Evolutionary conservation across 192 early-diverging fungal genomes (phyloP), one percentile per base, ranked within the genome.

Genomic region (Backusella luteola): DNA sequence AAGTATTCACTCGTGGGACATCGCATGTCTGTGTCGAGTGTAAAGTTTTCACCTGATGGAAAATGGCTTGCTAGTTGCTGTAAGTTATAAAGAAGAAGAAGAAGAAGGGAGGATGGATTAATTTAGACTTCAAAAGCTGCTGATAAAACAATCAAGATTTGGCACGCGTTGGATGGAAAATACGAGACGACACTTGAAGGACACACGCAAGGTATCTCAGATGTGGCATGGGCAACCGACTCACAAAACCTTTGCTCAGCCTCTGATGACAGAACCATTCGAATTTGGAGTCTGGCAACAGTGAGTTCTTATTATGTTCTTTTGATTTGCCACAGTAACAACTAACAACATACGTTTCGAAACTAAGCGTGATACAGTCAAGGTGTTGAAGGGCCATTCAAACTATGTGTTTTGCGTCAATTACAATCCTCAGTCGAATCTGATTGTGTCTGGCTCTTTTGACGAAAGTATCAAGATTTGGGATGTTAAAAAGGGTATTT

Each of bases 21-120:
- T 84, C 94, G 94, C 56, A 97, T 95, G 86, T 93, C 95, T 6
- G 91, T 98, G 0, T 97, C 96, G 0, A 91, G 94, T 67, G 97
- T 98, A 15, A 99, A 99, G 84, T 99, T 97, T 80, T 99, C 97
- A 23, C 98, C 98, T 6, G 96, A 99, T 81, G 98, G 98, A 38
- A 92, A 93, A 81, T 98, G 94, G 96, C 89, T 99, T 34, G 97
- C 97, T 52, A 96, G 94, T 63, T 84, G 90, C 35, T 94, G 94
- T 94, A 89, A 87, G 91, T 84, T 4, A 36, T 39, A 11, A 21
- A 8, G 34, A 9, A 21, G 39, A 39, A 8, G 21, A 35, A 39
- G 21, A 36, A 63, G 36, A 36, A 63, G 42, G 6, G 32, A 44
- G 12, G 19, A 26, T 63, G 9, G 26, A 63, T 26, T 26, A 63